Percentiles rank a stretch among this genome's conserved stretches.
Conservation (phyloP, 768 basidiomycete genomes). For the Pisolithus orientalis region DNA sequence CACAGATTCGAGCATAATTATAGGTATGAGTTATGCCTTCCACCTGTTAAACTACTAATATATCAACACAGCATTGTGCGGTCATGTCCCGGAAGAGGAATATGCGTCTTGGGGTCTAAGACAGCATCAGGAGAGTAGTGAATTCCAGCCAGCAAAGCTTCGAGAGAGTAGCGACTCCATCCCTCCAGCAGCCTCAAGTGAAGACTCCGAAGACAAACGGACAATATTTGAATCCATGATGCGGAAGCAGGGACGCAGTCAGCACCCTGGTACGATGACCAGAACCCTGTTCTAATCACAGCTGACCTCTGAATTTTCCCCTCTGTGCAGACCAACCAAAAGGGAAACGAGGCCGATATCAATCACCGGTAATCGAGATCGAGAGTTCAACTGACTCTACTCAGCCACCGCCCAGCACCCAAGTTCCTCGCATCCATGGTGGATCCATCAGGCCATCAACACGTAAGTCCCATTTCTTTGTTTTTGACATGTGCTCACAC, state of each 20-base stretch:
- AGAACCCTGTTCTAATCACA: too few relatives aligned
- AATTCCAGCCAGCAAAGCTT: too few relatives aligned
- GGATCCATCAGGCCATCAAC: background rate
- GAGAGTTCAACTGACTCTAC: background rate
- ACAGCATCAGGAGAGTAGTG: too few relatives aligned
- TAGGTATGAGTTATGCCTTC: background rate
- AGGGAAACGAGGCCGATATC: background rate
- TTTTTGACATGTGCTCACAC: background rate
- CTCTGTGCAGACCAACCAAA: background rate
- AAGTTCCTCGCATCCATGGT: background rate
- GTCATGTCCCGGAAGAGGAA: background rate
- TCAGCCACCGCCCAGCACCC: too few relatives aligned
- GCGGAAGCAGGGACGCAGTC: background rate
- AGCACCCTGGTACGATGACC: too few relatives aligned
- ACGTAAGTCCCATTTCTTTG: background rate
- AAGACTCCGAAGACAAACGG: background rate
- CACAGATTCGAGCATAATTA: background rate
- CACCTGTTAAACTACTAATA: background rate
- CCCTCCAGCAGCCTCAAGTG: background rate
- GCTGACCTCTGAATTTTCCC: background rate
- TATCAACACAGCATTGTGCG: background rate
- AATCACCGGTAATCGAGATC: background rate
- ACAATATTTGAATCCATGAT: background rate
- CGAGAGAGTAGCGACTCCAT: too few relatives aligned
- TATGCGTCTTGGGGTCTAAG: constrained; percentile 2